Evolutionary conservation across 306 rosid genomes (phyloP).

Genomic region (Acacia crassicarpa): DNA sequence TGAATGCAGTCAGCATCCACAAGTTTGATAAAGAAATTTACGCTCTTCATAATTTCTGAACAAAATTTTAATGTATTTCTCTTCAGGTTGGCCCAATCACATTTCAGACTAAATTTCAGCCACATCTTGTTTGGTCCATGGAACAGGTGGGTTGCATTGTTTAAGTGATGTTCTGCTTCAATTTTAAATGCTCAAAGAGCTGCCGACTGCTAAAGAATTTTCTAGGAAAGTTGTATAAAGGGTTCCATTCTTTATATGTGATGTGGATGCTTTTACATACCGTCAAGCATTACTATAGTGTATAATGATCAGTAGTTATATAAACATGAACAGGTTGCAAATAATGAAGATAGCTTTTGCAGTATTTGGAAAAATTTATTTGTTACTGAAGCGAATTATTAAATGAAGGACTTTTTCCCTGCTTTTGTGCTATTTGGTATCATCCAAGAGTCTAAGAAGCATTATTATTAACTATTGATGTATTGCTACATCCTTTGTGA

Average conservation of each 20-base stretch:
- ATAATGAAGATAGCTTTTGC: background rate
- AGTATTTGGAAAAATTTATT: too few relatives aligned
- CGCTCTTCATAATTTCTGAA: background rate
- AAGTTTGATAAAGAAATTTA: background rate
- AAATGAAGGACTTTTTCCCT: too few relatives aligned
- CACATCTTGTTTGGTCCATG: slow-evolving; percentile 84
- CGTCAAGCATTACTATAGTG: background rate
- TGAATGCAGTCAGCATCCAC: background rate
- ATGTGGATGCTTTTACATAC: slow-evolving; percentile 10
- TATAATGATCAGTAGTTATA: background rate
- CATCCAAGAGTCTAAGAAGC: too few relatives aligned
- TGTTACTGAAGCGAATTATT: too few relatives aligned
- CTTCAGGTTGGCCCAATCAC: slow-evolving; percentile 80
- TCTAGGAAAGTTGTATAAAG: background rate
- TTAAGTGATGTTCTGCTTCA: background rate
- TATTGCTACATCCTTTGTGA: too few relatives aligned
- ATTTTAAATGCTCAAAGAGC: slow-evolving; percentile 16
- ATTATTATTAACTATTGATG: too few relatives aligned
- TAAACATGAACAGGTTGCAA: background rate
- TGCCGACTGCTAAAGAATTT: background rate
- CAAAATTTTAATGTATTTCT: slow-evolving; percentile 14
- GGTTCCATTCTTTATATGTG: slow-evolving; percentile 21
- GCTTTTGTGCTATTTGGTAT: too few relatives aligned
- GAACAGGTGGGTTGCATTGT: slow-evolving; percentile 67
- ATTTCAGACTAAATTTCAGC: slow-evolving; percentile 87